phyloP scores from a whole-genome alignment of 2,329 filamentous ascomycete genomes.

The Fusarium proliferatum region DNA sequence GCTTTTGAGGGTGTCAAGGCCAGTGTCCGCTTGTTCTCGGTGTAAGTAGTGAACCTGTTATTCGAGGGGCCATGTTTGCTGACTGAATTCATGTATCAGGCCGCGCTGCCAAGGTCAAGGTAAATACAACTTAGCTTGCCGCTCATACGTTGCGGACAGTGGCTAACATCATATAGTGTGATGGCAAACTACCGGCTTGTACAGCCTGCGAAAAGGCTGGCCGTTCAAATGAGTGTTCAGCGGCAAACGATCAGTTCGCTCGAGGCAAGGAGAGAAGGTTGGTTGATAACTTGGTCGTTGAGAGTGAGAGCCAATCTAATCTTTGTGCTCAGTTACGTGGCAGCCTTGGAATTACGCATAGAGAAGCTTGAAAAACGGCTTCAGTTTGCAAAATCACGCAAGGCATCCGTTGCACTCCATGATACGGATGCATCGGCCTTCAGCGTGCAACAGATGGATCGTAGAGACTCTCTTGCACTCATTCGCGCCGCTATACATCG shows the following conservation, averaged over 20 bases:
- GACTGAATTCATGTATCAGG: slow-evolving; percentile 49
- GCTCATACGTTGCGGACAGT: background rate
- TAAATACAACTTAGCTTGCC: slow-evolving; percentile 45
- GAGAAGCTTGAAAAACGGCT: slow-evolving; percentile 88
- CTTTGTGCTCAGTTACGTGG: slow-evolving; percentile 77
- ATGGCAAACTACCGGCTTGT: slow-evolving; percentile 94
- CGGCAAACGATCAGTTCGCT: slow-evolving; percentile 95
- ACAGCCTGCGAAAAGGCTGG: slow-evolving; percentile 95
- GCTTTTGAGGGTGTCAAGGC: slow-evolving; percentile 78
- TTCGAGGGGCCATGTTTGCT: background rate
- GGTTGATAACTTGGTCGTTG: slow-evolving; percentile 22
- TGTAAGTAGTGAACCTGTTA: slow-evolving; percentile 58
- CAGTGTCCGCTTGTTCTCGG: slow-evolving; percentile 82
- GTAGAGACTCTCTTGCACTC: slow-evolving; percentile 71
- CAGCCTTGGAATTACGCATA: slow-evolving; percentile 89
- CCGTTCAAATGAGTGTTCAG: slow-evolving; percentile 87
- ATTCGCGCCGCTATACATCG: slow-evolving; percentile 73
- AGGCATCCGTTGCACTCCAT: slow-evolving; percentile 74
- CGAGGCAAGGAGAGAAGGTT: slow-evolving; percentile 92
- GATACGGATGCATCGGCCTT: slow-evolving; percentile 61
- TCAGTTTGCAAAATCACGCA: slow-evolving; percentile 75
- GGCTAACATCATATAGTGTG: slow-evolving; percentile 69
- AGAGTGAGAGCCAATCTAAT: slow-evolving; percentile 10
- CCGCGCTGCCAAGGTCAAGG: slow-evolving; percentile 93
- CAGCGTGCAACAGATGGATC: slow-evolving; percentile 57